Evolutionary conservation across 805 yeast species (phyloP), one percentile per base, ranked within the genome.

Genomic region (Metschnikowia bowlesiae): DNA sequence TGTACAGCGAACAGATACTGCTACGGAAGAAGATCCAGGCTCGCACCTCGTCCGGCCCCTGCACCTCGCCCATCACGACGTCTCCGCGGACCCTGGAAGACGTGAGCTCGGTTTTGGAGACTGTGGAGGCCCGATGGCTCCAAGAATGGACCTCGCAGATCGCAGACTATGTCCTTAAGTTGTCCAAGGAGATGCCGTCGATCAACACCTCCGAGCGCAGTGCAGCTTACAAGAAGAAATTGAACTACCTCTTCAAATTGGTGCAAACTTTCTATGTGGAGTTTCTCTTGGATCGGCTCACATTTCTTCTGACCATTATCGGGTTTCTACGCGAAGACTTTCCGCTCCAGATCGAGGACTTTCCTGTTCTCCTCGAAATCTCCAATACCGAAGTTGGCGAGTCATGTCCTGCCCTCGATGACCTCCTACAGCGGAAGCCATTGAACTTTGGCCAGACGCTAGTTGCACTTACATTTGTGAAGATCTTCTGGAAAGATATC

Each of bases 61-160:
- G 46, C 7, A 36, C 40, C 11, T 44, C 46, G 13, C 39, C 46
- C 6, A 34, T 14, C 14, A 26, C 28, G 13, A 33, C 28, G 10
- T 35, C 46, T 13, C 39, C 39, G 2, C 39, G 39, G 14, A n/a
- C 32, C 2, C 8, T 18, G 14, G 39, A 35, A 9, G 31, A 33
- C 14, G 52, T 43, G 57, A 39, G 34, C 34, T 7, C 39, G 39
- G 40, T 52, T n/a, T 51, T 64, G 1, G 69, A 70, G 26, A 56
- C 56, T 26, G 56, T 74, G n/a, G 86, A 83, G 51, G 64, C 69
- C 26, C 80, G 76, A 44, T 85, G 97, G 89, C 72, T 85, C 16
- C 81, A 80, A 51, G 96, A 89, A 62, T 92, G 98, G 98, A 87
- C 97, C 0, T 87, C 83, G 39, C 95, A 87, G 56, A 83, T 91